These are phyloP conservation scores for Fusarium succisae DNA, from an alignment of 2,329 filamentous ascomycete genomes.

Conservation along the genomic window DNA sequence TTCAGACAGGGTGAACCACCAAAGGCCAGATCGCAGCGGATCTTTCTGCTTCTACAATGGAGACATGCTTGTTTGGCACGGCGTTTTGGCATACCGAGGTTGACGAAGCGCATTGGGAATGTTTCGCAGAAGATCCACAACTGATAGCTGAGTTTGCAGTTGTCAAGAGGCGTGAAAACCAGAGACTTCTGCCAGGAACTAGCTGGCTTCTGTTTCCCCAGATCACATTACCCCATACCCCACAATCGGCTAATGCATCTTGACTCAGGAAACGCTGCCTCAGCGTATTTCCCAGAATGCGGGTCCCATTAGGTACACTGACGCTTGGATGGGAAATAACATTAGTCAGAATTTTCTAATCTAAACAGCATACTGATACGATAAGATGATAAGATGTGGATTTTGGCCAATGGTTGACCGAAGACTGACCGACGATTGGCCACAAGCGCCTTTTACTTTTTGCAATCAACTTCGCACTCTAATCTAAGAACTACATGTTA, in stretches of 20 bases:
- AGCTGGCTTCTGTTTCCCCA: background rate
- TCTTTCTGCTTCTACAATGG: background rate
- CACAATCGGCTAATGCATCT: background rate
- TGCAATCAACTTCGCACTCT: too few relatives aligned
- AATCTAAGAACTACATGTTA: accelerated
- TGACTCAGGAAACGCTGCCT: background rate
- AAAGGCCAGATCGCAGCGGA: background rate
- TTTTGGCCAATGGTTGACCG: accelerated
- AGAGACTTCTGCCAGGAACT: too few relatives aligned
- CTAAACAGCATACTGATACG: too few relatives aligned
- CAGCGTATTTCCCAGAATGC: background rate
- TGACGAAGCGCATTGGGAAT: background rate
- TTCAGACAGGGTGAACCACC: background rate
- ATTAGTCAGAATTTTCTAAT: background rate
- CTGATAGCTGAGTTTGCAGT: background rate
- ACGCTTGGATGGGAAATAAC: background rate
- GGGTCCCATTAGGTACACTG: background rate
- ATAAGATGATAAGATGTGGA: too few relatives aligned
- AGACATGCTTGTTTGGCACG: background rate
- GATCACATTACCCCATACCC: background rate
- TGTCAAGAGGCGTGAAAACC: background rate
- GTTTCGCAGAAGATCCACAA: background rate
- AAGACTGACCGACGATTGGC: background rate
- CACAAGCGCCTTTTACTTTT: too few relatives aligned
- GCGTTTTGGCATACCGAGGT: background rate